Conservation (phyloP, 2,329 filamentous ascomycete genomes). For the Aspergillus brunneoviolaceus region DNA sequence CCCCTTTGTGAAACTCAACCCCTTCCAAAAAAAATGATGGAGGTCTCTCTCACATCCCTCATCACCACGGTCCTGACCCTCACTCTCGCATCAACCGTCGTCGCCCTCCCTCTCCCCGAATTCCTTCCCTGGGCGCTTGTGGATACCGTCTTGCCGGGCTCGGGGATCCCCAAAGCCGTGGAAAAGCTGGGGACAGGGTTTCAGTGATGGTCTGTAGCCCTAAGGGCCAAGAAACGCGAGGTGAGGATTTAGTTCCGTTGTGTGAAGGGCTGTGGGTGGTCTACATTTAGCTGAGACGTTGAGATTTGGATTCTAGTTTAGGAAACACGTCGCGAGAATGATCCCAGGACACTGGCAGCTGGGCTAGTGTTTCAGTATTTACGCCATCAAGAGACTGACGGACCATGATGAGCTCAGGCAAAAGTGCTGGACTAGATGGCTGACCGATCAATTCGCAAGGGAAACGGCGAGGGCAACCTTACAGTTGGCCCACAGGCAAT, state of each 20-base stretch:
- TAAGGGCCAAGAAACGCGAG: neutral
- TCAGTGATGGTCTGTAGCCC: neutral
- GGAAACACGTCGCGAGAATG: no score
- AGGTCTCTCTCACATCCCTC: neutral
- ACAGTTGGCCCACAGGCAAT: neutral
- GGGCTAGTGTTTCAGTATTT: no score
- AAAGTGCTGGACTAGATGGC: no score
- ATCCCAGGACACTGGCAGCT: no score
- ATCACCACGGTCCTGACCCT: neutral
- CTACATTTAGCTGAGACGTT: neutral
- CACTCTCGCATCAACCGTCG: neutral
- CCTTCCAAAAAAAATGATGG: neutral
- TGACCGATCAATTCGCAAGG: no score
- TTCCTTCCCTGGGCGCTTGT: neutral
- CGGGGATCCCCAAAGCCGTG: neutral
- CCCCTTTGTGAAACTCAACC: neutral
- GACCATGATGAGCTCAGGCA: no score
- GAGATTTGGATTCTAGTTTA: no score
- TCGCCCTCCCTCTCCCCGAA: neutral
- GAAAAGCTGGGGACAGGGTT: neutral
- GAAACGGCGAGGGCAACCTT: no score
- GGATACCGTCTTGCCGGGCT: neutral
- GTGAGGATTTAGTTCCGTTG: neutral
- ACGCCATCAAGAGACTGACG: no score
- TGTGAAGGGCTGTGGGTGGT: neutral